phyloP scores from a whole-genome alignment of 192 early-diverging fungal genomes.

The Phycomyces nitens region DNA sequence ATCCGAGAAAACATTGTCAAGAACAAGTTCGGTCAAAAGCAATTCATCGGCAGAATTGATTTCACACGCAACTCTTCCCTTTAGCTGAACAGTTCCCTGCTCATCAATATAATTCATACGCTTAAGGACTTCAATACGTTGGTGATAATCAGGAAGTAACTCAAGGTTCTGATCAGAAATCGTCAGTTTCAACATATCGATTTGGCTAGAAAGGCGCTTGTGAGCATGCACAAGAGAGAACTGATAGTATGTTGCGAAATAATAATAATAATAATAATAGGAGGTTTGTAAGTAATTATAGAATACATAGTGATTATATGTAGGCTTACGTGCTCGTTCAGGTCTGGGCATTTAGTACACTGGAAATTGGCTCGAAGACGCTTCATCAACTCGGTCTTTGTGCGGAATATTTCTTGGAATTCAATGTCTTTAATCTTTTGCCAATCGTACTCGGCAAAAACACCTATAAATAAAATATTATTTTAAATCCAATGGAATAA shows the following conservation, averaged over 20 bases:
- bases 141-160: conserved; percentile 88
- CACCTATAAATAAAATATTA: conserved; percentile 23
- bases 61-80: conserved; percentile 95
- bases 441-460: conserved; percentile 75
- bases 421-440: conserved; percentile 82
- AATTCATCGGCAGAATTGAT: conserved; percentile 96
- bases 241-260: conserved; percentile 18
- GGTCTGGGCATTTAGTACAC: conserved; percentile 73
- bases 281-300: too few species aligned
- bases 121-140: conserved; percentile 83
- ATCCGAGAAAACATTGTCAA: conserved; percentile 88
- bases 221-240: conserved; percentile 52
- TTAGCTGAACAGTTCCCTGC: conserved; percentile 84
- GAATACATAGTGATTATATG: neutral
- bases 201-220: conserved; percentile 58
- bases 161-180: conserved; percentile 93
- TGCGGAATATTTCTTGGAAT: conserved; percentile 70
- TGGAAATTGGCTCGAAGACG: conserved; percentile 51
- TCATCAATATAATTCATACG: conserved; percentile 79
- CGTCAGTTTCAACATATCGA: conserved; percentile 70
- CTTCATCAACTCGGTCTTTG: conserved; percentile 53
- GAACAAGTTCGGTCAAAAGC: conserved; percentile 88
- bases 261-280: neutral
- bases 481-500: conserved; percentile 3
- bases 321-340: conserved; percentile 67